A percentile compares a stretch with the other conserved stretches of the same genome.
Conservation (phyloP, 202 grass and related monocot species). For the Carex arenaria region DNA sequence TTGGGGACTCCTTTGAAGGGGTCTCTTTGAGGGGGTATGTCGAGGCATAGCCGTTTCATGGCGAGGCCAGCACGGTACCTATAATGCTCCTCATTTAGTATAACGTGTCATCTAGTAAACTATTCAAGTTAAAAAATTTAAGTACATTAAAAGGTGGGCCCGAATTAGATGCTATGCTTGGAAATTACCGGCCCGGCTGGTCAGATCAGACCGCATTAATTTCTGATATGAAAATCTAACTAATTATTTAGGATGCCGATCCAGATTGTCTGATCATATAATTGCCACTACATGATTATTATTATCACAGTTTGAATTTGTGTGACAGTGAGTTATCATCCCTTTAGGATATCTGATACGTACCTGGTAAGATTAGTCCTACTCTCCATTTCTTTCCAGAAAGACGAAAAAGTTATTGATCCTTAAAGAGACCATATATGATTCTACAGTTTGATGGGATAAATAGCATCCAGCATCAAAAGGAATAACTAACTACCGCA, state of each 20-base stretch:
- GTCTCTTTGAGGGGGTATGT: slow-evolving; percentile 39
- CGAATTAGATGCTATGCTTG: neutral
- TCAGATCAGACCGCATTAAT: neutral
- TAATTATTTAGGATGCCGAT: neutral
- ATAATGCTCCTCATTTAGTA: slow-evolving; percentile 19
- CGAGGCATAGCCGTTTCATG: slow-evolving; percentile 72
- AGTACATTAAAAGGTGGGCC: neutral
- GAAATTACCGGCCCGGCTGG: neutral
- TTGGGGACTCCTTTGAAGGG: slow-evolving; percentile 82
- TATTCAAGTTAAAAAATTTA: neutral
- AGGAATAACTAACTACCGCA: neutral
- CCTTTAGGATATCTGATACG: neutral
- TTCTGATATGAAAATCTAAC: neutral
- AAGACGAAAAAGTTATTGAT: neutral
- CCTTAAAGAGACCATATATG: neutral
- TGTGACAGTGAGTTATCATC: neutral
- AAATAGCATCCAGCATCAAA: neutral
- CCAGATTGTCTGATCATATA: neutral
- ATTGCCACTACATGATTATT: neutral
- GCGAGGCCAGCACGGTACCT: slow-evolving; percentile 66
- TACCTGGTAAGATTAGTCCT: neutral
- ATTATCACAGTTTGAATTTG: neutral
- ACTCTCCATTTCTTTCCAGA: neutral
- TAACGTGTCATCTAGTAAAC: neutral
- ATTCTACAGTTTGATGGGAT: neutral